Evolutionary conservation across 345 rosid species (phyloP).

Genomic region (Salix koriyanagi): DNA sequence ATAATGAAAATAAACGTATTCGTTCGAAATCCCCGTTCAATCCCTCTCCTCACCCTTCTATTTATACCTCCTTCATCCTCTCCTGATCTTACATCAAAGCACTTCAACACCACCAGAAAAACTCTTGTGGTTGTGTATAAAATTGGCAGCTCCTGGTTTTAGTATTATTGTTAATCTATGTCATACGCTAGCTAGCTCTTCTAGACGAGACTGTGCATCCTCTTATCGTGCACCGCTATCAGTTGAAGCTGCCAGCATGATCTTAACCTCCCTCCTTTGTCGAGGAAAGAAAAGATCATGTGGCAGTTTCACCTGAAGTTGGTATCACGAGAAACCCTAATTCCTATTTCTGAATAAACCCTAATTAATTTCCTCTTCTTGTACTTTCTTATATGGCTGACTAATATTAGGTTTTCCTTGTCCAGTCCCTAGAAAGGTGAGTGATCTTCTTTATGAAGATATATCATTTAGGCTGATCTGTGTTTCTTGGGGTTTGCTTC

Average conservation of each 20-base stretch:
- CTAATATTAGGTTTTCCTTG: slow-evolving; percentile 8
- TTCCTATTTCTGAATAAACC: slow-evolving; percentile 21
- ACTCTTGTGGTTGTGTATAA: background rate
- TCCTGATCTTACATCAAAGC: background rate
- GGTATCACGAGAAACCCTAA: slow-evolving; percentile 51
- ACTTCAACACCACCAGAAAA: background rate
- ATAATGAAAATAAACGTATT: background rate
- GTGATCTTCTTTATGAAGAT: slow-evolving; percentile 5
- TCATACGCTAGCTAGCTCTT: background rate
- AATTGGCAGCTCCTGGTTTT: background rate
- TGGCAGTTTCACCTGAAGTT: slow-evolving; percentile 85
- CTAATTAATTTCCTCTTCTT: slow-evolving; percentile 1
- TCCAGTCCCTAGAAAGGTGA: slow-evolving; percentile 20
- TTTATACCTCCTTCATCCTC: slow-evolving; percentile 20
- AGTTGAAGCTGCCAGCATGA: slow-evolving; percentile 99
- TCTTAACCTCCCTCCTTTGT: slow-evolving; percentile 21
- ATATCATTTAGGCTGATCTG: slow-evolving; percentile 11
- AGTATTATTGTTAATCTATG: background rate
- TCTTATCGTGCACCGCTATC: slow-evolving; percentile 39
- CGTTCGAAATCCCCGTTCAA: background rate
- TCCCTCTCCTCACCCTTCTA: background rate
- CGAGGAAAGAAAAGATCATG: slow-evolving; percentile 61
- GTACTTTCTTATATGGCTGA: background rate
- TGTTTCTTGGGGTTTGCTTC: slow-evolving; percentile 19
- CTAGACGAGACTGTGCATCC: background rate